These are phyloP conservation scores for Pyrus pyrifolia DNA, from an alignment of 306 rosid genomes.

Conservation along the genomic window DNA sequence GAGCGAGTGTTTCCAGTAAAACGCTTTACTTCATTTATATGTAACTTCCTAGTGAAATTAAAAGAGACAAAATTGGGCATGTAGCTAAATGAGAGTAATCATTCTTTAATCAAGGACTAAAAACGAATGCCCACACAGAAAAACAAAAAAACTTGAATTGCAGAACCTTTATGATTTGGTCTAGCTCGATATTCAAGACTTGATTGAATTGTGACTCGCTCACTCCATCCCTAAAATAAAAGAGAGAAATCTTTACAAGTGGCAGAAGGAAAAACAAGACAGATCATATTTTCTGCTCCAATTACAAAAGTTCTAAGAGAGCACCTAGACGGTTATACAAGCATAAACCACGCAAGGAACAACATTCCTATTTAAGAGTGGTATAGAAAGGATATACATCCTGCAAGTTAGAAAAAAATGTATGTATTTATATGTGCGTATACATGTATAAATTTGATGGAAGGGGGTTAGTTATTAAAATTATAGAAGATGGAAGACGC, in stretches of 20 bases:
- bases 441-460: no score
- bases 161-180: constrained; percentile 74
- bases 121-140: neutral
- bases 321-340: neutral
- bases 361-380: neutral
- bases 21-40: neutral
- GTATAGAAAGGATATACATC: neutral
- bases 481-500: no score
- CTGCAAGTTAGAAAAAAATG: neutral
- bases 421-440: no score
- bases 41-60: neutral
- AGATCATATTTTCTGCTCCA: neutral
- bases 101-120: neutral
- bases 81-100: neutral
- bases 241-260: neutral
- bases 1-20: neutral
- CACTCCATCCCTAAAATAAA: constrained; percentile 74
- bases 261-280: neutral
- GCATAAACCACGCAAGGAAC: neutral
- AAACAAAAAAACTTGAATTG: neutral
- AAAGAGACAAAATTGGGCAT: neutral
- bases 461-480: no score
- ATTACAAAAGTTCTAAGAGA: neutral
- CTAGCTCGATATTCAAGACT: constrained; percentile 79
- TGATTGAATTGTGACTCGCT: constrained; percentile 86